Base-by-base conservation (phyloP, 2,329 filamentous ascomycete genomes). In the Colletotrichum caudatum region DNA sequence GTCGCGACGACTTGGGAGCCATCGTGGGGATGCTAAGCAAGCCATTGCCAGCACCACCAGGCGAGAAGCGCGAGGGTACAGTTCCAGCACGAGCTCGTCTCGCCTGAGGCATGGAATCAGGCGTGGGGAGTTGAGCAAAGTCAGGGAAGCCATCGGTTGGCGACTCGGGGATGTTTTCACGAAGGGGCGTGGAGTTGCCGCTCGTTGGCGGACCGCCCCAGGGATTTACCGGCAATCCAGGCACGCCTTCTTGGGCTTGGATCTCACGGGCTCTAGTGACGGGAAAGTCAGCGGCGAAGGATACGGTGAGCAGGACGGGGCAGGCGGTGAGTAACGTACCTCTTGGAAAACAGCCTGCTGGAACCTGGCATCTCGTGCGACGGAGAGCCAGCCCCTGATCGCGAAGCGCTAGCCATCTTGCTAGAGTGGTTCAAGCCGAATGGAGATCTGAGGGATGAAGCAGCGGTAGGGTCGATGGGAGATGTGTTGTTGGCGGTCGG, bases 161-260 rank as follows among this genome's bases (percentile, higher is more conserved):
- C 46, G 95, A 98, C 83, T 99, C 96, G 74, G 95, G 95, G 73
- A 99, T 98, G 75, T 95, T 98, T 84, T 98, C 96, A 78, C 96
- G 94, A 63, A 99, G 89, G 76, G 96, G 96, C 53, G 95, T 98
- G 26, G 95, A 98, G 82, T 97, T 95, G 75, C 95, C 96, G 81
- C 95, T 98, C 67, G 95, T 97, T 60, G 96, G 95, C 75, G 96
- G 95, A 14, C 96, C 95, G 87, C 94, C 94, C 96, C 96, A 98
- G 54, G 92, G 92, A 78, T 91, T 90, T 64, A 92, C 82, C 81
- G 86, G 87, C 78, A 89, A 87, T 78, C 87, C 91, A 80, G 86
- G 84, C 61, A 97, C 87, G 63, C 95, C 95, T 88, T 98, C 95
- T 84, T 98, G 95, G 66, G 95, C 95, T 84, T 98, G 95, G 74